Evolutionary conservation across 2,329 filamentous ascomycete genomes (phyloP).

Genomic region (Pseudogymnoascus sp.): DNA sequence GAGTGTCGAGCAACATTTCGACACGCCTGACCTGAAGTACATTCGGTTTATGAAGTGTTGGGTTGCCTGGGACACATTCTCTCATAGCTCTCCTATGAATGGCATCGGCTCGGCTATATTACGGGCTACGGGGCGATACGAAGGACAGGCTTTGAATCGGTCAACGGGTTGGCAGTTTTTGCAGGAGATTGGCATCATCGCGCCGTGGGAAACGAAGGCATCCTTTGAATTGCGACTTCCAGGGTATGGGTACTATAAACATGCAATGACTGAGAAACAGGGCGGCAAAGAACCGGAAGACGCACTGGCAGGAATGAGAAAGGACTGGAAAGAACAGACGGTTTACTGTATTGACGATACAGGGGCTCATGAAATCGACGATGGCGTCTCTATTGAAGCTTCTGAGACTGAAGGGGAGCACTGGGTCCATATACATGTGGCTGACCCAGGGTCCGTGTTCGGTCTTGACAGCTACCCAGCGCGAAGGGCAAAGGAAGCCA

Average conservation of each 20-base stretch:
- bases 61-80: conserved; percentile 50
- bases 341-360: conserved; percentile 68
- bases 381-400: conserved; percentile 64
- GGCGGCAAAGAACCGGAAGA: conserved; percentile 32
- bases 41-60: conserved; percentile 64
- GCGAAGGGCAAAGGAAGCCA: conserved; percentile 52
- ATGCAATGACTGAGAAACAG: conserved; percentile 21
- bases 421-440: conserved; percentile 73
- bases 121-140: conserved; percentile 53
- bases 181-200: conserved; percentile 65
- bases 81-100: conserved; percentile 43
- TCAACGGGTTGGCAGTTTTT: conserved; percentile 56
- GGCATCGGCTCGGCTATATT: conserved; percentile 58
- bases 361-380: conserved; percentile 64
- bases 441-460: conserved; percentile 69
- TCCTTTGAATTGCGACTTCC: conserved; percentile 54
- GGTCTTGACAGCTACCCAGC: conserved; percentile 48
- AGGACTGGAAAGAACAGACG: conserved; percentile 49
- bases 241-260: conserved; percentile 31
- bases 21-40: conserved; percentile 42
- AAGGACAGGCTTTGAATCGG: conserved; percentile 38
- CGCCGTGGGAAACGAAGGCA: conserved; percentile 61
- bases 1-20: conserved; percentile 15
- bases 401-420: conserved; percentile 45
- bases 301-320: conserved; percentile 44